Evolutionary conservation across 169 alveolate genomes (phyloP), one percentile per base, ranked within the genome.

Genomic region (Theileria parva): DNA sequence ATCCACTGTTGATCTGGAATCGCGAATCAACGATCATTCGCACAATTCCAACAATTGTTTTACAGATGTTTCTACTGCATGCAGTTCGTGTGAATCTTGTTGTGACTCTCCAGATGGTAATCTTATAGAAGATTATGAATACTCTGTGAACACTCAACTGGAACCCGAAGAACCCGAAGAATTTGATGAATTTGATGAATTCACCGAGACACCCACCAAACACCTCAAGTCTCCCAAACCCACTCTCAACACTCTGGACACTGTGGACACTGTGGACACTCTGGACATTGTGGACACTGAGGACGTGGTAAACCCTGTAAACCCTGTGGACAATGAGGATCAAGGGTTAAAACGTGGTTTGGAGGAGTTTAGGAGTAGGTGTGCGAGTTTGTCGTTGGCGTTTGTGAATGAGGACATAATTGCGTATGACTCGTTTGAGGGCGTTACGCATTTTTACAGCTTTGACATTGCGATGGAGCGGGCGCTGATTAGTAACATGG

Each of bases 401-500:
- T 93, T 93, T 61, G 67, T 86, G 44, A 92, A 91, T 48, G 96
- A 92, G 61, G 96, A 93, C 69, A 88, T 93, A n/a, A 79, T 95
- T 2, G 86, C 92, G 2, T 88, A 91, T 70, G 94, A 88, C 72
- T 66, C 86, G 51, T 74, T 90, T 27, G 93, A 93, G 61, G 96
- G 96, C 8, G 96, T 93, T 21, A 92, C 96, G n/a, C 96, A 93
- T 78, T 77, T 91, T 55, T 93, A 93, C 80, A 88, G 95, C 19
- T 93, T 93, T 75, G 96, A 93, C 72, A 91, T 93, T 37, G 96
- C 96, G 48, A 93, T 93, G 96, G 96, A 92, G 64, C 85, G 91
- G 69, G 91, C 96, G 23, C 91, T 93, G 65, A 92, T 93, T 9
- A 93, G 92, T 80, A 86, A 80, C 86, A 91, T 87, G 39, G 93